Evolutionary conservation across 768 basidiomycete genomes (phyloP), one percentile per base, ranked within the genome.

Genomic region (Boletus edulis): DNA sequence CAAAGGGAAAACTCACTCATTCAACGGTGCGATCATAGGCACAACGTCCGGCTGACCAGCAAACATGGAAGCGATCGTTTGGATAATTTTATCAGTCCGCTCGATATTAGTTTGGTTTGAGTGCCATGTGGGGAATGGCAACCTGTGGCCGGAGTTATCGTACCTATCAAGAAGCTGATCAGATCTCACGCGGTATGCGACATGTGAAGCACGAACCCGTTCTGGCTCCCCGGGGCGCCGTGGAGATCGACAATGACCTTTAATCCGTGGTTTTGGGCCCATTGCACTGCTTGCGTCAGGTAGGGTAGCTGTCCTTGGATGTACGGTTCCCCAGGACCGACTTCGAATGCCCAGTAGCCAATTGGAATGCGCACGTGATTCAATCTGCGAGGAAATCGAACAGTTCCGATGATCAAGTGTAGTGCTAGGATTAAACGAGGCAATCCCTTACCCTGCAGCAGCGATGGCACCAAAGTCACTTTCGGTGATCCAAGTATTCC

Each of bases 331-430:
- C 89, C 89, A 13, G 77, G 76, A 20, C 81, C 78, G 35, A 92
- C 83, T 54, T 94, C 91, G 62, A 86, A 92, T 2, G 89, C 91
- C 91, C 91, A 95, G 69, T 90, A 96, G 13, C 92, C 94, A 42
- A 95, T 89, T 14, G 91, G 91, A 37, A 93, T 64, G 44, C 91
- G 83, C 52, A 93, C 86, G 68, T 91, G 89, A 65, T 91, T 93
- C 50, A 92, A 74, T 15, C 89, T 89, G 63, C n/a, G 42, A 44
- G 22, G 20, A 44, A 47, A 51, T 49, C 24, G 24, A 24, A 24
- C 38, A 55, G 57, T 51, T 44, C 48, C 37, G 52, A n/a, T n/a
- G n/a, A n/a, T 51, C 27, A 52, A 40, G 29, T 50, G n/a, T 32
- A 31, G 44, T 6, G 24, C 2, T 3, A 6, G 6, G 32, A 49